phyloP scores from a whole-genome alignment of 179 eudicot genomes.

The Actinidia chinensis region DNA sequence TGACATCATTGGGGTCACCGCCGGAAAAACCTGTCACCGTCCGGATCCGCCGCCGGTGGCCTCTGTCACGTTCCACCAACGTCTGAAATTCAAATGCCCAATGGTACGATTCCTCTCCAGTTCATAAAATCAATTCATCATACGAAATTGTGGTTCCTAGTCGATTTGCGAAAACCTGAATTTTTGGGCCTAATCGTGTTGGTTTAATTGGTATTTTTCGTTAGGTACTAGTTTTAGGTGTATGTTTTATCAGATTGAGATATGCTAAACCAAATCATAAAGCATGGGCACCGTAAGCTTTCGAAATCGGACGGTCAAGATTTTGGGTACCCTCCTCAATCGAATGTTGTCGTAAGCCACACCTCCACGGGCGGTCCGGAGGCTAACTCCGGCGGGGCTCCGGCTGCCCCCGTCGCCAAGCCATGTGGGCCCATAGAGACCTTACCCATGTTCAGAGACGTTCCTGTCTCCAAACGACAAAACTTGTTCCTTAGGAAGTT shows the following conservation, averaged over 20 bases:
- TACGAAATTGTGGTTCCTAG: not conserved
- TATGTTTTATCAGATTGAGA: conserved; percentile 26
- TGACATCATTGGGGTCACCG: not conserved
- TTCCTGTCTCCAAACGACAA: conserved; percentile 33
- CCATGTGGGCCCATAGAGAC: conserved; percentile 24
- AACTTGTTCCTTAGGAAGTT: conserved; percentile 30
- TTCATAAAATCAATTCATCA: not conserved
- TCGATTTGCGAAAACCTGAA: not conserved
- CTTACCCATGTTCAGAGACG: conserved; percentile 36
- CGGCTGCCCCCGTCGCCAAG: not conserved
- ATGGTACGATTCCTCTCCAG: conserved; percentile 8
- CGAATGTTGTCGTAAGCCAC: conserved; percentile 28
- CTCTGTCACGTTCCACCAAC: not conserved
- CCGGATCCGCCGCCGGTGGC: conserved; percentile 14
- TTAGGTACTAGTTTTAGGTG: conserved; percentile 18
- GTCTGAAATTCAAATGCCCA: not conserved
- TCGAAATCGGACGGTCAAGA: conserved; percentile 33
- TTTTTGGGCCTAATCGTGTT: not conserved
- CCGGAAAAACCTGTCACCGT: not conserved
- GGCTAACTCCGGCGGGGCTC: conserved; percentile 12
- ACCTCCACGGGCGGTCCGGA: conserved; percentile 20
- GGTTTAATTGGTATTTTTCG: conserved; percentile 13
- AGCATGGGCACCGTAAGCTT: conserved; percentile 35
- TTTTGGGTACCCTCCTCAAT: conserved; percentile 20
- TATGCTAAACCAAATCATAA: conserved; percentile 42